Conservation (phyloP, 139 green algal species). For the Desmodesmus armatus region DNA sequence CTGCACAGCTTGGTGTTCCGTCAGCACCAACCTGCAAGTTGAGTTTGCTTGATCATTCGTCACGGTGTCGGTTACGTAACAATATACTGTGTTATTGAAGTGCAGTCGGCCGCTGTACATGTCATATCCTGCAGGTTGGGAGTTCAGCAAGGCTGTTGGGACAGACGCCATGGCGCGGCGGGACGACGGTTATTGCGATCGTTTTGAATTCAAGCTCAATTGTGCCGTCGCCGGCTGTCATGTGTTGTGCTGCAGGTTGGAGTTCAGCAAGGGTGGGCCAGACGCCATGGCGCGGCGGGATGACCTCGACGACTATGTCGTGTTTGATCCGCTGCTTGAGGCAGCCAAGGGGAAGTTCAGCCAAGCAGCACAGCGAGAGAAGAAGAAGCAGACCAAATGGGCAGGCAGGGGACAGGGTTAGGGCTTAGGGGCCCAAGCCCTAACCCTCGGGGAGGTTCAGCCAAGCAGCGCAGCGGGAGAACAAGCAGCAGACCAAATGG, state of each 20-base stretch:
- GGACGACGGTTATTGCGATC: too few relatives aligned
- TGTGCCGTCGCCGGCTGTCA: too few relatives aligned
- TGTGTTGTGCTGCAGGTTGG: slow-evolving; percentile 36
- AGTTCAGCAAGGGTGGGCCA: slow-evolving; percentile 23
- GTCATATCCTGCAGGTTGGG: too few relatives aligned
- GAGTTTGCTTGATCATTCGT: too few relatives aligned
- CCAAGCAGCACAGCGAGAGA: slow-evolving; percentile 64
- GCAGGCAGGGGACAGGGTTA: slow-evolving; percentile 51
- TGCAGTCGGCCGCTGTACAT: too few relatives aligned
- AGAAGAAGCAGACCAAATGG: slow-evolving; percentile 77
- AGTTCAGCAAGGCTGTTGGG: too few relatives aligned
- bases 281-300: slow-evolving; percentile 73
- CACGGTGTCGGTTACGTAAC: too few relatives aligned
- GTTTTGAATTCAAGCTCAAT: too few relatives aligned
- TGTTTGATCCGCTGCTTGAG: slow-evolving; percentile 82
- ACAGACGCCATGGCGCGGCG: too few relatives aligned
- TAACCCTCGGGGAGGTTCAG: slow-evolving; percentile 84
- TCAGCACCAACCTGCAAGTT: too few relatives aligned
- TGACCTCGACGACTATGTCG: slow-evolving; percentile 84
- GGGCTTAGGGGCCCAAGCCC: neutral
- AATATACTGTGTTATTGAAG: too few relatives aligned
- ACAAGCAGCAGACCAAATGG: slow-evolving; percentile 77
- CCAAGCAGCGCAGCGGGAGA: slow-evolving; percentile 64
- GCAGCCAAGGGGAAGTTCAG: slow-evolving; percentile 84
- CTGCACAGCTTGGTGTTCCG: too few relatives aligned